Evolutionary conservation across 2,329 filamentous ascomycete species (phyloP), one percentile per base, ranked within the genome.

Genomic region (Aspergillus neotritici): DNA sequence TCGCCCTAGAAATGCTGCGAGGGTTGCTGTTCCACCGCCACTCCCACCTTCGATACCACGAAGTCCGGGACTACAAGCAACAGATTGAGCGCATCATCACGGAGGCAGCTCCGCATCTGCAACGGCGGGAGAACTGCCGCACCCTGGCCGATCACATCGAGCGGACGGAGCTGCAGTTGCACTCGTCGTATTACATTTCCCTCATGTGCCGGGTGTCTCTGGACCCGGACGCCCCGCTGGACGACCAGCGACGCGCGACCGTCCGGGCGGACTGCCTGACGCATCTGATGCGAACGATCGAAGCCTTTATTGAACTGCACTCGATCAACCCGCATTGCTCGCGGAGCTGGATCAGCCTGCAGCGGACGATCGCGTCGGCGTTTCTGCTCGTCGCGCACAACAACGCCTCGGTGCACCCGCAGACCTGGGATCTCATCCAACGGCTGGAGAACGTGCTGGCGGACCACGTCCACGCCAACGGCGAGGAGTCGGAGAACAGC

Each of bases 111-210:
- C 74, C 76, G 15, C 76, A 79, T 51, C 64, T 81, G 32, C 74
- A 76, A 46, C 72, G 76, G 45, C 70, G 12, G 44, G 73, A 51
- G 51, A 68, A 55, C 14, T 69, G 67, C 43, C 45, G 44, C 16
- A 57, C 49, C 1, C 51, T 65, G 32, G 63, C 58, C 1, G 73
- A 80, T 40, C 76, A 78, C 41, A 67, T 80, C 7, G 76, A 81
- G 55, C 72, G 79, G 47, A 78, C 75, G 60, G 76, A 74, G 3
- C 56, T 80, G 29, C 77, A 78, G 49, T 62, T 81, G n/a, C 78
- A 81, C 57, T 74, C 75, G n/a, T 78, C 75, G 5, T 81, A 80
- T 60, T 72, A 78, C 44, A 73, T 75, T 37, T 79, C 77, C 4
- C 76, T 80, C 51, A 66, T 80, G 7, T 80, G 76, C 51, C 73